Percentiles rank a stretch among this genome's conserved stretches.
Evolutionary conservation across 768 basidiomycete genomes (phyloP).

Genomic region (Tubosaeta brunneosetosa): DNA sequence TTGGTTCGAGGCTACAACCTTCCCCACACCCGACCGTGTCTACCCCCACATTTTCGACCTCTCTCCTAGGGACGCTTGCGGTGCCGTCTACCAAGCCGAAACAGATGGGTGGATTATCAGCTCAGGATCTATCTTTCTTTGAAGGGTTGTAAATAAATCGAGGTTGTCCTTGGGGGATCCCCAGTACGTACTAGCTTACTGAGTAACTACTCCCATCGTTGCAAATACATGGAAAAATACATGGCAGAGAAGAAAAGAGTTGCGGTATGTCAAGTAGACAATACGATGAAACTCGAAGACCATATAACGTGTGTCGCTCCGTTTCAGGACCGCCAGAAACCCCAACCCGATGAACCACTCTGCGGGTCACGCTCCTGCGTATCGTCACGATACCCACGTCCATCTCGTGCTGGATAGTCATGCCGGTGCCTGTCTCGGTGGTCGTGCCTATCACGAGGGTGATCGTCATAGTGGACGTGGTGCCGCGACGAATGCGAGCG

Average conservation of each 20-base stretch:
- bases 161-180: background rate
- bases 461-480: slow-evolving; percentile 7
- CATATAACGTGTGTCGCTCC: background rate
- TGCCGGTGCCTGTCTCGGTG: slow-evolving; percentile 15
- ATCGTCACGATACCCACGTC: slow-evolving; percentile 4
- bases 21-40: slow-evolving; percentile 15
- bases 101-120: slow-evolving; percentile 59
- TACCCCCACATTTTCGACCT: slow-evolving; percentile 17
- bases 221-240: background rate
- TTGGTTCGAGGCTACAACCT: slow-evolving; percentile 11
- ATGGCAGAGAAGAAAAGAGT: background rate
- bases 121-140: slow-evolving; percentile 85
- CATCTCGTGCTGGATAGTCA: slow-evolving; percentile 4
- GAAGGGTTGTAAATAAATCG: slow-evolving; percentile 52
- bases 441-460: slow-evolving; percentile 8
- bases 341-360: slow-evolving; percentile 7
- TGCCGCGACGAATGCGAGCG: slow-evolving; percentile 19
- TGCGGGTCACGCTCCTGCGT: slow-evolving; percentile 4
- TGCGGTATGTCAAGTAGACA: slow-evolving; percentile 5
- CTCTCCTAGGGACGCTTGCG: slow-evolving; percentile 7
- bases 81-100: slow-evolving; percentile 16
- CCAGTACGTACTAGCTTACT: background rate
- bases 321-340: slow-evolving; percentile 11
- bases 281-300: background rate
- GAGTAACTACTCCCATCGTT: background rate